Percentiles rank a stretch among this genome's conserved stretches.
Conservation (phyloP, 2,329 filamentous ascomycete genomes). For the Aspergillus aculeatus region DNA sequence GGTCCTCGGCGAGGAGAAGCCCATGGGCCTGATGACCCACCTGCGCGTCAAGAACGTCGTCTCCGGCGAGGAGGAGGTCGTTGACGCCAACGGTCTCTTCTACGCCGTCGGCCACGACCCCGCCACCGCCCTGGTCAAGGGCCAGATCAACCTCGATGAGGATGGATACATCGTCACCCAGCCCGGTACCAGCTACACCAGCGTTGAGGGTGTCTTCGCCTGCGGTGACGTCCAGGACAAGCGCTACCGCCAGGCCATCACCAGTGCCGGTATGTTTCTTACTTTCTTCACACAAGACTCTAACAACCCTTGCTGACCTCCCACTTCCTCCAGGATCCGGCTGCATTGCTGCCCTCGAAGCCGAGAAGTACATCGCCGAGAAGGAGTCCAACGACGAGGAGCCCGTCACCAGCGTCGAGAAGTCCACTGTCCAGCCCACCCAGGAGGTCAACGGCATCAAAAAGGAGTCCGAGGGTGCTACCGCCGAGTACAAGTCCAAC, state of each 20-base stretch:
- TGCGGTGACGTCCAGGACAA: slow-evolving; percentile 99
- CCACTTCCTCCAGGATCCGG: slow-evolving; percentile 65
- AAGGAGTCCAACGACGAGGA: slow-evolving; percentile 57
- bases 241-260: slow-evolving; percentile 95
- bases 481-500: slow-evolving; percentile 61
- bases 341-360: slow-evolving; percentile 92
- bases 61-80: slow-evolving; percentile 74
- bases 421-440: slow-evolving; percentile 48
- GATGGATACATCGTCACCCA: slow-evolving; percentile 90
- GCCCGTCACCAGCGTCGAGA: slow-evolving; percentile 34
- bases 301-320: slow-evolving; percentile 22
- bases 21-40: slow-evolving; percentile 77
- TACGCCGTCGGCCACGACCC: slow-evolving; percentile 98
- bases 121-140: slow-evolving; percentile 86
- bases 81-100: slow-evolving; percentile 89
- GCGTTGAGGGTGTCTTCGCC: slow-evolving; percentile 87
- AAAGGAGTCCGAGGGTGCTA: slow-evolving; percentile 33
- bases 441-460: slow-evolving; percentile 44
- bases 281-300: no score
- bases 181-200: slow-evolving; percentile 85
- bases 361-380: slow-evolving; percentile 88
- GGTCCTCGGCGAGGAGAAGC: slow-evolving; percentile 77
- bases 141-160: slow-evolving; percentile 79
- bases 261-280: slow-evolving; percentile 75
- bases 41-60: slow-evolving; percentile 77